Evolutionary conservation across 1,284 basidiomycete genomes (phyloP).

Genomic region (Takashimella tepidaria): DNA sequence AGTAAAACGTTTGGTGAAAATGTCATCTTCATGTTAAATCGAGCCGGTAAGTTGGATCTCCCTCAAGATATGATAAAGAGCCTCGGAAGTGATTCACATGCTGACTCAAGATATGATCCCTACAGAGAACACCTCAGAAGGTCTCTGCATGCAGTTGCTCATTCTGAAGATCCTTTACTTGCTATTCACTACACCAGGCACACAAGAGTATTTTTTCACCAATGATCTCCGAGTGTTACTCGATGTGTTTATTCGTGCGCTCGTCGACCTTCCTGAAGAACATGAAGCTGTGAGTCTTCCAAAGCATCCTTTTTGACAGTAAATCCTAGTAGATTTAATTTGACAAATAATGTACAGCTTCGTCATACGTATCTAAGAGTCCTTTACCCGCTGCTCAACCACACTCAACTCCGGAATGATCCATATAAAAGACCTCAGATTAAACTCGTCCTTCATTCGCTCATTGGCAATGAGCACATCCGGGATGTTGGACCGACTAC

Average conservation of each 20-base stretch:
- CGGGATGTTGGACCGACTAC: conserved; percentile 82
- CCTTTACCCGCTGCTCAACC: conserved; percentile 86
- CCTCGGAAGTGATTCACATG: no score
- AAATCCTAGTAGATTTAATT: no score
- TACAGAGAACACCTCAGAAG: conserved; percentile 74
- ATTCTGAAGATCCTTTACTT: conserved; percentile 93
- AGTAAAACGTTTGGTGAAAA: conserved; percentile 97
- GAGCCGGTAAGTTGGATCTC: conserved; percentile 62
- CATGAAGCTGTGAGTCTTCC: conserved; percentile 77
- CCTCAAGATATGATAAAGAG: neutral
- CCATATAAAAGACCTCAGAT: conserved; percentile 93
- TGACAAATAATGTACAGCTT: no score
- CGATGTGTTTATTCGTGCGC: conserved; percentile 90
- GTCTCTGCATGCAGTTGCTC: conserved; percentile 88
- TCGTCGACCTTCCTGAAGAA: conserved; percentile 86
- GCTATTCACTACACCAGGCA: conserved; percentile 87
- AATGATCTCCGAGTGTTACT: conserved; percentile 95
- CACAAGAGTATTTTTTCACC: conserved; percentile 95
- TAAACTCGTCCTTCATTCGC: conserved; percentile 70
- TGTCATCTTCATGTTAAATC: conserved; percentile 97
- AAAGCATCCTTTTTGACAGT: no score
- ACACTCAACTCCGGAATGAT: conserved; percentile 78
- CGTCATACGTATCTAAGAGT: conserved; percentile 97
- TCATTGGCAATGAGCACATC: conserved; percentile 68
- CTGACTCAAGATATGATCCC: neutral